phyloP scores from a whole-genome alignment of 1,139 yeast species.

The Taphrina wiesneri region DNA sequence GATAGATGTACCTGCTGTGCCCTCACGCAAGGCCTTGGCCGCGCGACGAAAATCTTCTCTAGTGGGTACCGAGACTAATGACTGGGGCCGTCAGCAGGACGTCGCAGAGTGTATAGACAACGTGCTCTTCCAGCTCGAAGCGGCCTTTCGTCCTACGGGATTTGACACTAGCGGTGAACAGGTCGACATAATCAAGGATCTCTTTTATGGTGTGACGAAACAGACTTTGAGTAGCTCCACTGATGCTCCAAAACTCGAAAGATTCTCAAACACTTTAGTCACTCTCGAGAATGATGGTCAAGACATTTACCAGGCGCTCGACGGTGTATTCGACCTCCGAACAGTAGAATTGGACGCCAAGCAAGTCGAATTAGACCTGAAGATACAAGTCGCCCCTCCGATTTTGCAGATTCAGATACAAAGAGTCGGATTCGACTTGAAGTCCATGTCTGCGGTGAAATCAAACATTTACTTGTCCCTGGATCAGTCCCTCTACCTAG shows the following conservation, averaged over 20 bases:
- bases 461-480: constrained; percentile 80
- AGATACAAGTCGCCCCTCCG: constrained; percentile 71
- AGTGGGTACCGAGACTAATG: constrained; percentile 32
- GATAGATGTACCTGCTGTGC: constrained; percentile 22
- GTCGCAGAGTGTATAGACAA: constrained; percentile 96
- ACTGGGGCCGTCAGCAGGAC: constrained; percentile 83
- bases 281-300: constrained; percentile 86
- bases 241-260: constrained; percentile 57
- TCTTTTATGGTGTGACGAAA: constrained; percentile 75
- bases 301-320: constrained; percentile 86
- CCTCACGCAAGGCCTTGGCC: not conserved
- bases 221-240: constrained; percentile 52
- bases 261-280: constrained; percentile 77
- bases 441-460: constrained; percentile 71
- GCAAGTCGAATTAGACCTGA: constrained; percentile 63
- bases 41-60: constrained; percentile 34
- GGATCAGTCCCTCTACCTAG: constrained; percentile 74
- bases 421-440: constrained; percentile 85
- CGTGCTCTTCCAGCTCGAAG: constrained; percentile 86
- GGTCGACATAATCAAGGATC: constrained; percentile 68
- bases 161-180: constrained; percentile 77
- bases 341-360: constrained; percentile 71
- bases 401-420: constrained; percentile 89
- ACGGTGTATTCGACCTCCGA: constrained; percentile 77
- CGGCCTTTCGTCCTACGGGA: constrained; percentile 71